Percentiles rank a stretch among this genome's conserved stretches.
These are phyloP conservation scores for Melaleuca alternifolia DNA, from an alignment of 345 rosid species.

Conservation along the genomic window DNA sequence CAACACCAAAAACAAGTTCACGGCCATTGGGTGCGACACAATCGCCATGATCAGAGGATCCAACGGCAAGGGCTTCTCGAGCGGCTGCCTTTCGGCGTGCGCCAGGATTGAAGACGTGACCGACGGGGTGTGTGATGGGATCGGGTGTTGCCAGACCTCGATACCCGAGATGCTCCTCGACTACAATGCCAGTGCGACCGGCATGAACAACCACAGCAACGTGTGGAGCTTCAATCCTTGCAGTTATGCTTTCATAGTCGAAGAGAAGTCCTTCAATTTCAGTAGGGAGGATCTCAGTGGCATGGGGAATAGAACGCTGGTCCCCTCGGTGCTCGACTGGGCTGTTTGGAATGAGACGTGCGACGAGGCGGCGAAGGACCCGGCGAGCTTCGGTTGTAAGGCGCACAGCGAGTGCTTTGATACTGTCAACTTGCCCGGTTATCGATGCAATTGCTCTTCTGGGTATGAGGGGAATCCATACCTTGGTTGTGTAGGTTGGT, in stretches of 20 bases:
- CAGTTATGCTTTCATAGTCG: slow-evolving; percentile 14
- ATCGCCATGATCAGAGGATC: accelerated
- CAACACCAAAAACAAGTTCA: not conserved
- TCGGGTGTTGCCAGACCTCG: slow-evolving; percentile 5
- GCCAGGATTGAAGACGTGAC: not conserved
- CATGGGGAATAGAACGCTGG: not conserved
- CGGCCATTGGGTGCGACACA: not conserved
- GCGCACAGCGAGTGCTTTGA: not conserved
- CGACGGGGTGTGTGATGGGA: not conserved
- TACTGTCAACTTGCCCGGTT: not conserved
- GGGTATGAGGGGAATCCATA: slow-evolving; percentile 16
- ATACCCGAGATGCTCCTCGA: not conserved
- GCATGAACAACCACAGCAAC: not conserved
- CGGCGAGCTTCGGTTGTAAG: not conserved
- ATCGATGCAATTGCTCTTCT: slow-evolving; percentile 7
- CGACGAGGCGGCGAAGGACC: not conserved
- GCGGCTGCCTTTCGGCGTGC: not conserved
- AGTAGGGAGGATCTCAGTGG: not conserved
- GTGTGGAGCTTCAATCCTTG: slow-evolving; percentile 10
- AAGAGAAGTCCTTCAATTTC: not conserved
- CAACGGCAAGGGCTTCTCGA: accelerated
- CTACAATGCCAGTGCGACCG: accelerated
- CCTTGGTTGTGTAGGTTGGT: slow-evolving; percentile 6
- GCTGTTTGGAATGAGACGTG: slow-evolving; percentile 2
- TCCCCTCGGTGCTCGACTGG: slow-evolving; percentile 16